Conservation (phyloP, 1,284 basidiomycete species). For the Malassezia obtusa region DNA sequence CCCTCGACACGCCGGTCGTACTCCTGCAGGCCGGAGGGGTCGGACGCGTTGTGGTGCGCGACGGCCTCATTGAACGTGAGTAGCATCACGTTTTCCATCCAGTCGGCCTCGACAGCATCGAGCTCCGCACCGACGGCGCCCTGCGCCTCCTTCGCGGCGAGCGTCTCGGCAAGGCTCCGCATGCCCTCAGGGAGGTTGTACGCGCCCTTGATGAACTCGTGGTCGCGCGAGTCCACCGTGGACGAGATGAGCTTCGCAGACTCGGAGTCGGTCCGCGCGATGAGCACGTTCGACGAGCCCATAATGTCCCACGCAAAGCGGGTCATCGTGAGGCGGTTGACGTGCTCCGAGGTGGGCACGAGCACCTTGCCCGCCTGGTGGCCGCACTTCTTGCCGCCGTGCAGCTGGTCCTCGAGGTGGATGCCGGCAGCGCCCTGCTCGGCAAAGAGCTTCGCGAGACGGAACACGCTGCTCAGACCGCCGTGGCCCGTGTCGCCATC, state of each 20-base stretch:
- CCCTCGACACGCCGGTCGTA: slow-evolving; percentile 56
- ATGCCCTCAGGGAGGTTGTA: slow-evolving; percentile 37
- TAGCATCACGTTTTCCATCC: slow-evolving; percentile 45
- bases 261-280: slow-evolving; percentile 84
- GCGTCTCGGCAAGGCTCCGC: slow-evolving; percentile 36
- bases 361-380: slow-evolving; percentile 88
- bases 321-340: slow-evolving; percentile 68
- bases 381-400: slow-evolving; percentile 58
- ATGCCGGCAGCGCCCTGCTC: slow-evolving; percentile 51
- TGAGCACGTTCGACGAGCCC: slow-evolving; percentile 74
- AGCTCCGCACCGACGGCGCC: slow-evolving; percentile 35
- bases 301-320: slow-evolving; percentile 81
- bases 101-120: slow-evolving; percentile 41
- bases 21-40: slow-evolving; percentile 51
- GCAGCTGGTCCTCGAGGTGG: slow-evolving; percentile 47
- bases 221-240: slow-evolving; percentile 67
- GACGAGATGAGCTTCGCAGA: slow-evolving; percentile 75
- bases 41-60: slow-evolving; percentile 44
- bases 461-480: slow-evolving; percentile 44
- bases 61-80: slow-evolving; percentile 76
- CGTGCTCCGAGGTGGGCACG: slow-evolving; percentile 74
- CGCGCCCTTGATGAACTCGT: slow-evolving; percentile 49
- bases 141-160: slow-evolving; percentile 32
- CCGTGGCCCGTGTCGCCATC: slow-evolving; percentile 47
- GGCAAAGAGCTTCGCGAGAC: slow-evolving; percentile 47